These are phyloP conservation scores for Trichocladium uniseriatum DNA, from an alignment of 495 filamentous ascomycete species.

Conservation along the genomic window DNA sequence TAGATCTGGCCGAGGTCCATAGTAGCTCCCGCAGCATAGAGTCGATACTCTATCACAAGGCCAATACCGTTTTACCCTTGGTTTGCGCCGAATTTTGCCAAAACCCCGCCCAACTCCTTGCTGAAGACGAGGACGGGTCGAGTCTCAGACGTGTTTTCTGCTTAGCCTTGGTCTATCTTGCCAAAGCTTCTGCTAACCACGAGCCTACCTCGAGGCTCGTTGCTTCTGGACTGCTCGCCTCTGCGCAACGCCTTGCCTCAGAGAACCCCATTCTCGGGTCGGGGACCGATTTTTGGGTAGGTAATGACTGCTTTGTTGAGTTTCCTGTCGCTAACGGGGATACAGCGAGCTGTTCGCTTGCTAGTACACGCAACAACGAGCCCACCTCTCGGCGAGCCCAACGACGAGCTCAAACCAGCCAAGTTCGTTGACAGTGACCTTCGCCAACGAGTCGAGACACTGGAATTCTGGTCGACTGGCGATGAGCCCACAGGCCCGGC, in stretches of 20 bases:
- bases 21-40: conserved; percentile 11
- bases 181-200: conserved; percentile 21
- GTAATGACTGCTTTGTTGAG: neutral
- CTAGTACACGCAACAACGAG: conserved; percentile 19
- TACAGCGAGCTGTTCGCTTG: conserved; percentile 27
- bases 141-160: conserved; percentile 15
- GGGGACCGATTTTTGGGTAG: conserved; percentile 30
- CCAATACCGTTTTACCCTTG: conserved; percentile 20
- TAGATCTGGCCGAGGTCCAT: conserved; percentile 19
- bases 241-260: conserved; percentile 17
- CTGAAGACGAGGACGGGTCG: conserved; percentile 12
- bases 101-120: conserved; percentile 7
- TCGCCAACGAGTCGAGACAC: conserved; percentile 17
- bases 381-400: conserved; percentile 5
- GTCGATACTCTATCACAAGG: conserved; percentile 25
- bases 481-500: conserved; percentile 16
- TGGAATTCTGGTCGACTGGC: conserved; percentile 8
- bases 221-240: conserved; percentile 24
- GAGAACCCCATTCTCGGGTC: conserved; percentile 14
- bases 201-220: conserved; percentile 27
- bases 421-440: conserved; percentile 25
- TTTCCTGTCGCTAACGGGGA: conserved; percentile 12
- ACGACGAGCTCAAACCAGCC: conserved; percentile 8
- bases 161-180: conserved; percentile 26
- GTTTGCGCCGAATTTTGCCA: conserved; percentile 26